Conservation (phyloP, 2,329 filamentous ascomycete genomes). For the Nectriaceae sp. region DNA sequence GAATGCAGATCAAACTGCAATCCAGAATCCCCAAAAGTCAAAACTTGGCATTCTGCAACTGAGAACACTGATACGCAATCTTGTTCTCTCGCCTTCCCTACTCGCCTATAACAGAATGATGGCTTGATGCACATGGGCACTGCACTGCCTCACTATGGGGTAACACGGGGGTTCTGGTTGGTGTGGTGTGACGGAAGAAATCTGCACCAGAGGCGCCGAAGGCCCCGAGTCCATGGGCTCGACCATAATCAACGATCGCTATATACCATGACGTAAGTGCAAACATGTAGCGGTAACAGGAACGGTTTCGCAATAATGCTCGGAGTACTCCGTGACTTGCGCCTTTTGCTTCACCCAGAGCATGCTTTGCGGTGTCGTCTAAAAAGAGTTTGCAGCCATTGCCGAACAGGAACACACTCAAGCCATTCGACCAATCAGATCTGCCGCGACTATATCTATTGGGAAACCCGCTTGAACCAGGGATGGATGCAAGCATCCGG, state of each 20-base stretch:
- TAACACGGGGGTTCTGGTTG: neutral
- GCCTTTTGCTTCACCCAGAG: neutral
- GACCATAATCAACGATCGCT: neutral
- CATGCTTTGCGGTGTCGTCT: slow-evolving; percentile 4
- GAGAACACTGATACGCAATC: neutral
- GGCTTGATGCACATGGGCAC: neutral
- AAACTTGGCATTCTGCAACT: no score
- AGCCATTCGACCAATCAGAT: slow-evolving; percentile 8
- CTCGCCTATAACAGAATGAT: no score
- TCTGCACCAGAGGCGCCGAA: neutral
- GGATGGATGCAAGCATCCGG: neutral
- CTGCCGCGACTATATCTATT: neutral
- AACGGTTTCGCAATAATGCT: neutral
- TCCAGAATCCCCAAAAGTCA: no score
- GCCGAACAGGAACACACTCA: neutral
- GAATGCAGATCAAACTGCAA: neutral
- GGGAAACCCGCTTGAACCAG: neutral
- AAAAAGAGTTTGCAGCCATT: slow-evolving; percentile 11
- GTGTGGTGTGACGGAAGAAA: neutral
- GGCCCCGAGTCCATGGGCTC: neutral
- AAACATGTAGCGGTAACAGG: neutral
- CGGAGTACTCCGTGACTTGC: neutral
- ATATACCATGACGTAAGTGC: neutral
- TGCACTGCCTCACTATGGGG: slow-evolving; percentile 1
- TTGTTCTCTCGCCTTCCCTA: no score